Evolutionary conservation across 2,329 filamentous ascomycete genomes (phyloP), one percentile per base, ranked within the genome.

Genomic region (Leptographium lundbergii): DNA sequence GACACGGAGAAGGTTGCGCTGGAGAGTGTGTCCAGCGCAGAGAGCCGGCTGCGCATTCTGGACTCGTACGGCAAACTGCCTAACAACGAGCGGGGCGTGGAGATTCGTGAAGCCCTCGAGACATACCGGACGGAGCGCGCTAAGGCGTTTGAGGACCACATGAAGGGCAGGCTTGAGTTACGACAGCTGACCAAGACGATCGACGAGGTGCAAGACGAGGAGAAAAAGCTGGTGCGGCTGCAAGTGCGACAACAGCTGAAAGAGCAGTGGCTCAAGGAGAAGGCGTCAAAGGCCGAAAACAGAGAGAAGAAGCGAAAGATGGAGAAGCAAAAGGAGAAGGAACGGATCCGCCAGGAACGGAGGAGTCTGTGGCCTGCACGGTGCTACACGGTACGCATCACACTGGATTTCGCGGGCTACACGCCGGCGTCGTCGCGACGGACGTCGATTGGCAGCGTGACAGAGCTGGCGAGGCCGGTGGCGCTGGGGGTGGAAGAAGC

Each of bases 391-490:
- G 70, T 81, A 50, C 77, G 72, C 24, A 76, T 82, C 65, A 77
- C 72, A n/a, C 71, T 82, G 27, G 78, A 81, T 53, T 73, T 72
- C 22, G 65, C 71, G n/a, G 68, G 72, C 52, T 34, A 32, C 22
- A 77, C 77, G 0, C 75, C 75, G 4, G 59, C 63, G 39, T 76
- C 77, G 0, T 81, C 79, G 13, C 75, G 78, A 10, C 75, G 78
- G 25, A 73, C 67, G 54, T 82, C 79, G 1, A 63, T 78, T 14
- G 70, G 74, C 5, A 84, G 84, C 47, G 78, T 68, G 25, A 77
- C 77, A 1, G 78, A 81, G 61, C 72, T 80, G 53, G 71, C 72
- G 63, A 78, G 81, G 61, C 78, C 73, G 32, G 80, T 74, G 39
- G 14, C 39, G 4, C 6, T n/a, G 42, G 42, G 42, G 71, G 69